Conservation (phyloP, 306 rosid species). For the Sicyos edulis region DNA sequence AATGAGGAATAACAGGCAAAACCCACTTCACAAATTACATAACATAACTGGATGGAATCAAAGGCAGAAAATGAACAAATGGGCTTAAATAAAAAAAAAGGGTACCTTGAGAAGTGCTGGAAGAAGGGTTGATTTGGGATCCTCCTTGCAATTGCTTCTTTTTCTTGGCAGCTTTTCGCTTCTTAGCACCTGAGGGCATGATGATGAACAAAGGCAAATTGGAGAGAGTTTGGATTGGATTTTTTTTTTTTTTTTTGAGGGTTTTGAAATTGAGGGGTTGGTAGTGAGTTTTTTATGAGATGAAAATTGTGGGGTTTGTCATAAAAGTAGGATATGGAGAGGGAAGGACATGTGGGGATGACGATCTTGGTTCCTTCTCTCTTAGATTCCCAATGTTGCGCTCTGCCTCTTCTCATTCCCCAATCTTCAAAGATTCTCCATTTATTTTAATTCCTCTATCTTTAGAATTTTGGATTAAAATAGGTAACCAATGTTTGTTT, state of each 20-base stretch:
- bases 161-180: constrained; percentile 26
- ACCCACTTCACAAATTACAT: constrained; percentile 7
- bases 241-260: neutral
- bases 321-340: constrained; percentile 14
- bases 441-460: too few relatives aligned
- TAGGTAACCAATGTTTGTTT: too few relatives aligned
- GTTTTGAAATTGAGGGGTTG: too few relatives aligned
- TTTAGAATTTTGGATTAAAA: too few relatives aligned
- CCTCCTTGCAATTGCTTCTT: constrained; percentile 36
- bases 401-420: neutral
- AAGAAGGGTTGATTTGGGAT: constrained; percentile 33
- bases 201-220: constrained; percentile 17
- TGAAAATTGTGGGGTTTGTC: neutral
- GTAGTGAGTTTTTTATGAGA: neutral
- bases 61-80: neutral
- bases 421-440: neutral
- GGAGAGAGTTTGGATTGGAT: neutral
- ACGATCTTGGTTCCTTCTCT: neutral
- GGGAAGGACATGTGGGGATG: constrained; percentile 18
- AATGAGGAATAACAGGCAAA: neutral
- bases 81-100: neutral
- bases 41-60: neutral
- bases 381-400: constrained; percentile 6
- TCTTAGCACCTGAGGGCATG: constrained; percentile 65
- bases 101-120: constrained; percentile 47